Evolutionary conservation across 1,284 basidiomycete species (phyloP), one percentile per base, ranked within the genome.

Genomic region (Ceratobasidium sp.): DNA sequence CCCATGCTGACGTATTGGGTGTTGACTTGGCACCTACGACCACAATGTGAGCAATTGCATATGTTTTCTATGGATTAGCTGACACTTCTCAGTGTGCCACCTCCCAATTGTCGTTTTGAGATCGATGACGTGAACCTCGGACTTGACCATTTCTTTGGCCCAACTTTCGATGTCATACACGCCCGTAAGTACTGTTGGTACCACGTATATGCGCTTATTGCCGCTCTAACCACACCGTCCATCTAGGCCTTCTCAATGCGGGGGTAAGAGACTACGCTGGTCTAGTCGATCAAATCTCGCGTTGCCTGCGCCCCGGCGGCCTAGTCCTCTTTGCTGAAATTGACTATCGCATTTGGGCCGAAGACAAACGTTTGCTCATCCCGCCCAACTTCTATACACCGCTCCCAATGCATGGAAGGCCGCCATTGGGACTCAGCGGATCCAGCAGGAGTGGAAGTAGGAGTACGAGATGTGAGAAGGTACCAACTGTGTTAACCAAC

Each of bases 61-160:
- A 14, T 63, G n/a, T 18, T 43, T 46, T 28, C 32, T n/a, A n/a
- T 28, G 32, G 7, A 26, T 18, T 13, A 9, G 41, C 54, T 54
- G 49, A 63, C 61, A 75, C 71, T 49, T 73, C 77, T 21, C 26
- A 35, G 58, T 35, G 54, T 26, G 8, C 46, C 50, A 49, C 49
- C 58, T 7, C 50, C 72, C 21, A 71, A 69, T 44, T 76, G 63
- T 28, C 71, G 57, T 26, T 91, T 88, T 77, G 91, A 93, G 80
- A 86, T 93, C 7, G 92, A 93, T 80, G 91, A 93, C 80, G 88
- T 93, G 78, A 93, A 93, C 80, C 86, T 93, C 21, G 91, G 91
- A 1, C 83, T 93, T 14, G 89, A 91, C 76, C 92, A 93, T 80
- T 93, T 89, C 78, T 91, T 89, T 77, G 88, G 88, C 6, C 85